Evolutionary conservation across 2,329 filamentous ascomycete species (phyloP).

Genomic region (Purpureocillium takamizusanense): DNA sequence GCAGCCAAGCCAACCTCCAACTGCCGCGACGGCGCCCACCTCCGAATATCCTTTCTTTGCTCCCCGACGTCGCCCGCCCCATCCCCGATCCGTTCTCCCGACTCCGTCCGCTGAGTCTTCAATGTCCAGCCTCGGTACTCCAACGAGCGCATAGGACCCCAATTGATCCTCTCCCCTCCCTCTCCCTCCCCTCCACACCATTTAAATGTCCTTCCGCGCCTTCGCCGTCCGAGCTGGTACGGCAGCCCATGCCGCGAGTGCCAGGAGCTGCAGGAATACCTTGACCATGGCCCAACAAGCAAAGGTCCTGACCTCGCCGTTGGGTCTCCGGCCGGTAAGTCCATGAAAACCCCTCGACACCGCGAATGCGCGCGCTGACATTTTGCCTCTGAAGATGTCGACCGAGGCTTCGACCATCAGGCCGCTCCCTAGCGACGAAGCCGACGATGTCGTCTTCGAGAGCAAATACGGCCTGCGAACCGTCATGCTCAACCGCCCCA

Average conservation of each 20-base stretch:
- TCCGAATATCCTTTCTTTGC: too few species aligned
- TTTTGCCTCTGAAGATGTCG: conserved; percentile 19
- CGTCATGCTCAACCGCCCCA: conserved; percentile 87
- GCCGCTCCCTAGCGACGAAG: conserved; percentile 59
- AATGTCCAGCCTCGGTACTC: conserved; percentile 23
- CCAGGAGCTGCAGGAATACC: conserved; percentile 29
- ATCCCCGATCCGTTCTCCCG: background rate
- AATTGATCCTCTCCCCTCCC: background rate
- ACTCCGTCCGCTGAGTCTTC: conserved; percentile 7
- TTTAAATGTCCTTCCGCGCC: conserved; percentile 49
- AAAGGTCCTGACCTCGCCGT: conserved; percentile 56
- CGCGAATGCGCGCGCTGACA: conserved; percentile 4
- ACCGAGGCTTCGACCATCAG: conserved; percentile 30
- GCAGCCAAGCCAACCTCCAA: background rate
- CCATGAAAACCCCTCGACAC: background rate
- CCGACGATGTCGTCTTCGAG: conserved; percentile 88
- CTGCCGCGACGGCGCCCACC: too few species aligned
- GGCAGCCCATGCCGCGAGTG: conserved; percentile 35
- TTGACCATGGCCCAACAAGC: conserved; percentile 71
- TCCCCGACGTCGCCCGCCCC: background rate
- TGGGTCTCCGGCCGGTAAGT: conserved; percentile 26
- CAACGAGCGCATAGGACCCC: conserved; percentile 22
- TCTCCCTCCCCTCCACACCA: background rate
- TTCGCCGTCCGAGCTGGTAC: conserved; percentile 44
- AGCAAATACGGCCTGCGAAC: conserved; percentile 82